These are phyloP conservation scores for Hanseniaspora vineae DNA, from an alignment of 805 yeast genomes.

Conservation along the genomic window DNA sequence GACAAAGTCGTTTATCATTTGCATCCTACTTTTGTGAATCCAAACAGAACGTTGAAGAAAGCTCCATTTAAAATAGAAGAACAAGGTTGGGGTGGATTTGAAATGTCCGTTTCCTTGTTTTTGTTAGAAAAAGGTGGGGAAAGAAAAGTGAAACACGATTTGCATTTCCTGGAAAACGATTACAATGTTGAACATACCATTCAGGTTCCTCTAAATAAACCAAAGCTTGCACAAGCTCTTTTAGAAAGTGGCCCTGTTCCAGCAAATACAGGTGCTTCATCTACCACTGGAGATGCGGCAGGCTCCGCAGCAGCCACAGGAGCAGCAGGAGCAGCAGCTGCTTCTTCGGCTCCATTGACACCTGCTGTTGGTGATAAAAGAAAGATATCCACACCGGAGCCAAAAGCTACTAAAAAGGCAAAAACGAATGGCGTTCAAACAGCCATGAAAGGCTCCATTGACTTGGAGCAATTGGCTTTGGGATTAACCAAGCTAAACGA, in stretches of 20 bases:
- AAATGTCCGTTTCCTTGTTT: constrained; percentile 66
- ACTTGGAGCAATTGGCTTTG: constrained; percentile 80
- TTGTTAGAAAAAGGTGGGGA: constrained; percentile 82
- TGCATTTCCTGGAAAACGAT: constrained; percentile 68
- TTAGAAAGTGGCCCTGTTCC: constrained; percentile 68
- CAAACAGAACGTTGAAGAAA: constrained; percentile 65
- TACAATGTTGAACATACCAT: constrained; percentile 70
- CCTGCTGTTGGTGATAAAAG: constrained; percentile 28
- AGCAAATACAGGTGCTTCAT: constrained; percentile 5
- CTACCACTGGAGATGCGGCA: constrained; percentile 10
- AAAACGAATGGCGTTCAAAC: constrained; percentile 19
- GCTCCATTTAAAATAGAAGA: constrained; percentile 82
- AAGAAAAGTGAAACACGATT: constrained; percentile 73
- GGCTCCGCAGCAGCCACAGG: constrained; percentile 23
- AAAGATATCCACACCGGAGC: constrained; percentile 17
- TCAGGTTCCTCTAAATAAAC: constrained; percentile 64
- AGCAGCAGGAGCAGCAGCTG: constrained; percentile 7
- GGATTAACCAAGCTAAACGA: constrained; percentile 79
- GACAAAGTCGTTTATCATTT: constrained; percentile 88
- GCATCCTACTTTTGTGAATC: constrained; percentile 91
- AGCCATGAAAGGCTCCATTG: constrained; percentile 62
- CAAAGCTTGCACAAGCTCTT: constrained; percentile 55
- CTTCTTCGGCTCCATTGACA: constrained; percentile 3
- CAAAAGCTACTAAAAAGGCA: constrained; percentile 24
- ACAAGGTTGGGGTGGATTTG: constrained; percentile 98